Base-by-base conservation (phyloP, 164 flowering plant species). In the Vitis riparia region DNA sequence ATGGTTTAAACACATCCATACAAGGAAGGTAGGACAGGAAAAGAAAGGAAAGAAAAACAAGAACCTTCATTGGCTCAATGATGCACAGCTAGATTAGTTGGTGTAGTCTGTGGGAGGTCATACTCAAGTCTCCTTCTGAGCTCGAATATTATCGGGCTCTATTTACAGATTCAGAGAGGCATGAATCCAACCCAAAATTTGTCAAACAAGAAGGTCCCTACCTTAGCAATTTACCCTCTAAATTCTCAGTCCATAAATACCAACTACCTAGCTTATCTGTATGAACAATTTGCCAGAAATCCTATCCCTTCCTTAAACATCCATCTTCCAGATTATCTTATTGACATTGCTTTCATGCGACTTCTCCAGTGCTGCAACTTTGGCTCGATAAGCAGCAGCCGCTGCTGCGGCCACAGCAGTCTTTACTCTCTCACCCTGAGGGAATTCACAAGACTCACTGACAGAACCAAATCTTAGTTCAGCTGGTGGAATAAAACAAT, bases 401-500 rank as follows among this genome's bases (percentile, higher is more conserved):
- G 44, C 44, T 37, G 44, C 44, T 37, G 44, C 44, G 7, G 44
- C 44, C 44, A 37, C 44, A 37, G 65, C 62, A 14, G 59, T 32
- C 57, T 71, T 76, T 8, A 62, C 75, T 61, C 75, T 71, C 15
- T 63, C 68, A 13, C 69, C 76, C 8, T 50, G 62, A 67, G 75
- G 65, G 61, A 76, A 51, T 19, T 72, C 76, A 50, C 70, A 60
- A 7, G 68, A 14, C 67, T 76, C 75, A 52, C 75, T 44, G 27
- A 63, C 51, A 11, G 75, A 64, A 11, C 68, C 71, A 5, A 69
- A 76, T 56, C 72, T 66, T 16, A 76, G 51, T 29, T 76, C 79
- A 50, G 79, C 72, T 0, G 75, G 80, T 16, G 80, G 77, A 44
- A 77, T 74, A 27, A 77, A 77, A 23, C 77, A 77, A 48, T 77